Conservation (phyloP, 2,329 filamentous ascomycete species). For the Exophiala alcalophila region DNA sequence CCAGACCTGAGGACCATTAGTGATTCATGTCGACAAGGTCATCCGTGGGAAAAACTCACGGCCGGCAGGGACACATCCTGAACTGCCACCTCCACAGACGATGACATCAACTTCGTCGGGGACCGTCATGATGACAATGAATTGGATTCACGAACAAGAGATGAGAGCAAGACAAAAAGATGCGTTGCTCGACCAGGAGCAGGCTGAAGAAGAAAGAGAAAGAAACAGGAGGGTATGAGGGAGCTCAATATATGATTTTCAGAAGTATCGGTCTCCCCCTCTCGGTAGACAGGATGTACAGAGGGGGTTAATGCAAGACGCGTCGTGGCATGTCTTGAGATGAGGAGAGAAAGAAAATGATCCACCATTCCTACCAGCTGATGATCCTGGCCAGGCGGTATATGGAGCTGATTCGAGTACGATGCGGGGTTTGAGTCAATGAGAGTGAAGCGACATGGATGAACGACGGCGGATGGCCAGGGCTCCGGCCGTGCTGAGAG, state of each 20-base stretch:
- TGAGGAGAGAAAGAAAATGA: conserved; percentile 14
- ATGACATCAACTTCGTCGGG: conserved; percentile 81
- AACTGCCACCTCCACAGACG: conserved; percentile 71
- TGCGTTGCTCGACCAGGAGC: conserved; percentile 31
- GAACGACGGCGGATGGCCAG: conserved; percentile 2
- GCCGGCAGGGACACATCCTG: conserved; percentile 40
- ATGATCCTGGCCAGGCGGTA: conserved; percentile 12
- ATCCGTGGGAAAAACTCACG: conserved; percentile 37
- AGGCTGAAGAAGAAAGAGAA: conserved; percentile 18
- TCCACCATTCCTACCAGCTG: conserved; percentile 13
- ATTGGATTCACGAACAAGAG: conserved; percentile 2
- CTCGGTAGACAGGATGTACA: conserved; percentile 21
- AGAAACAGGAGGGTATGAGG: conserved; percentile 5
- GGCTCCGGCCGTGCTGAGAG: conserved; percentile 2
- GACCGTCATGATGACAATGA: conserved; percentile 51
- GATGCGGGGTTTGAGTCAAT: conserved; percentile 24
- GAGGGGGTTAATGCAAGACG: conserved; percentile 20
- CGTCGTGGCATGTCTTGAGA: conserved; percentile 4
- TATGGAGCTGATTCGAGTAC: conserved; percentile 7
- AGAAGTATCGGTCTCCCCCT: conserved; percentile 13
- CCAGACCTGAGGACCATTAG: conserved; percentile 50
- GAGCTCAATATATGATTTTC: conserved; percentile 21
- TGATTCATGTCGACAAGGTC: conserved; percentile 37
- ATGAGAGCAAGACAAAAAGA: conserved; percentile 3
- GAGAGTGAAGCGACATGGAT: conserved; percentile 4